A percentile compares a stretch with the other conserved stretches of the same genome.
These are phyloP conservation scores for Fusarium xylarioides DNA, from an alignment of 2,329 filamentous ascomycete species.

Conservation along the genomic window DNA sequence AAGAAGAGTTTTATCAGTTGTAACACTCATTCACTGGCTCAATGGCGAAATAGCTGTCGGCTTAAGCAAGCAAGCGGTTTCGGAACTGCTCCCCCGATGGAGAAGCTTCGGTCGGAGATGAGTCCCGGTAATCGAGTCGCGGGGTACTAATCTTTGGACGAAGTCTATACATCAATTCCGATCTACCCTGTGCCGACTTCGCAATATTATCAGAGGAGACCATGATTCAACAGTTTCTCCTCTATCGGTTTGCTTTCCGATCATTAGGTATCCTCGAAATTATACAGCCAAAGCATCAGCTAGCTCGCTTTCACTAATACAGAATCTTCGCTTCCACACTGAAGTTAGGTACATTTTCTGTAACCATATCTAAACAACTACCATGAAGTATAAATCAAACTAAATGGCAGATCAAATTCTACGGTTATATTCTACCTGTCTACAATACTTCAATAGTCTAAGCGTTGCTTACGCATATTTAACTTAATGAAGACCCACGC, in stretches of 20 bases:
- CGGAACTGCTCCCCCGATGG: constrained; percentile 36
- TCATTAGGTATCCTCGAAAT: not conserved
- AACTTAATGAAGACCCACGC: not conserved
- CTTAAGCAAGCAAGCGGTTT: constrained; percentile 19
- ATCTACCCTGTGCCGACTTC: constrained; percentile 14
- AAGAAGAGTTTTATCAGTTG: not conserved
- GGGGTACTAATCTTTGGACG: not conserved
- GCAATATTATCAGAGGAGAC: not conserved
- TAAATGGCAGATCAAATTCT: not conserved
- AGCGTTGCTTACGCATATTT: too few species aligned
- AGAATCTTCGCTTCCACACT: not conserved
- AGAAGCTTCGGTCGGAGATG: constrained; percentile 42
- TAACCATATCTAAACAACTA: not conserved
- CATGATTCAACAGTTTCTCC: not conserved
- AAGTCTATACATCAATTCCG: not conserved
- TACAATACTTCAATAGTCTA: not conserved
- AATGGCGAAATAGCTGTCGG: constrained; percentile 2
- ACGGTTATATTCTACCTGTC: not conserved
- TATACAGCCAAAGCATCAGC: not conserved
- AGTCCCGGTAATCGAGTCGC: constrained; percentile 16
- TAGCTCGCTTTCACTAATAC: not conserved
- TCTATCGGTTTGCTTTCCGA: not conserved
- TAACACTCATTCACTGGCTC: not conserved
- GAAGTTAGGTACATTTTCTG: not conserved
- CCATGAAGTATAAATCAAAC: not conserved